Percentiles rank a stretch among this genome's conserved stretches.
Conservation (phyloP, 2,329 filamentous ascomycete genomes). For the Aspergillaceae sp. region DNA sequence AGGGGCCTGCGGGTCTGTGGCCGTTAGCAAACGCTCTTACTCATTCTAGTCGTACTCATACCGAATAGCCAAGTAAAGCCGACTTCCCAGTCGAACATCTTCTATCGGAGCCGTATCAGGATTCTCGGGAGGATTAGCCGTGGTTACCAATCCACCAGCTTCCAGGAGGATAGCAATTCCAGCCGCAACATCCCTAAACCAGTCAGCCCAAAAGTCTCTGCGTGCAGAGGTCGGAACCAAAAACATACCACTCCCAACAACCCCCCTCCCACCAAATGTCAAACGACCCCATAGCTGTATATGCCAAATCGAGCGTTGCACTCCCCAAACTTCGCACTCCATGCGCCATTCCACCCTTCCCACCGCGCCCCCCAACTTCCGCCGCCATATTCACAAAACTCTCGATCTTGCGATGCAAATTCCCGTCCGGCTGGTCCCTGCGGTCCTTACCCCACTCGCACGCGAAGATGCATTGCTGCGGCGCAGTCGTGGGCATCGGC, state of each 20-base stretch:
- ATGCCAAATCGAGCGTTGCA: constrained; percentile 65
- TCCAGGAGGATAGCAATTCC: constrained; percentile 65
- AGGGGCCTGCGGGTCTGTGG: constrained; percentile 54
- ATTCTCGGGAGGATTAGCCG: constrained; percentile 60
- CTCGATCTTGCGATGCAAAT: constrained; percentile 62
- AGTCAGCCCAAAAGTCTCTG: constrained; percentile 1
- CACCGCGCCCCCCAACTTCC: constrained; percentile 53
- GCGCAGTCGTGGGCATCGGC: constrained; percentile 55
- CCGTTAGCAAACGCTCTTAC: constrained; percentile 1
- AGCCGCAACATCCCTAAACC: constrained; percentile 58
- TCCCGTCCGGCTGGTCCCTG: constrained; percentile 56
- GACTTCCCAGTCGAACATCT: constrained; percentile 55
- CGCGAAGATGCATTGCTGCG: constrained; percentile 60
- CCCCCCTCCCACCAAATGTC: constrained; percentile 81
- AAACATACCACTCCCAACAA: constrained; percentile 64
- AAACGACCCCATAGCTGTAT: constrained; percentile 64
- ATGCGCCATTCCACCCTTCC: constrained; percentile 71
- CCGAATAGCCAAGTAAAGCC: constrained; percentile 63
- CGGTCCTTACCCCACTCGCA: constrained; percentile 77
- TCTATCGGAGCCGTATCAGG: constrained; percentile 48
- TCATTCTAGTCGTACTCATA: constrained; percentile 19
- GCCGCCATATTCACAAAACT: constrained; percentile 68
- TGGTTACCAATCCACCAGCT: constrained; percentile 65
- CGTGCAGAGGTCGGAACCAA: neutral
- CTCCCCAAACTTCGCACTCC: constrained; percentile 64